Base-by-base conservation (phyloP, 768 basidiomycete genomes). In the Rhodotorula kratochvilovae region DNA sequence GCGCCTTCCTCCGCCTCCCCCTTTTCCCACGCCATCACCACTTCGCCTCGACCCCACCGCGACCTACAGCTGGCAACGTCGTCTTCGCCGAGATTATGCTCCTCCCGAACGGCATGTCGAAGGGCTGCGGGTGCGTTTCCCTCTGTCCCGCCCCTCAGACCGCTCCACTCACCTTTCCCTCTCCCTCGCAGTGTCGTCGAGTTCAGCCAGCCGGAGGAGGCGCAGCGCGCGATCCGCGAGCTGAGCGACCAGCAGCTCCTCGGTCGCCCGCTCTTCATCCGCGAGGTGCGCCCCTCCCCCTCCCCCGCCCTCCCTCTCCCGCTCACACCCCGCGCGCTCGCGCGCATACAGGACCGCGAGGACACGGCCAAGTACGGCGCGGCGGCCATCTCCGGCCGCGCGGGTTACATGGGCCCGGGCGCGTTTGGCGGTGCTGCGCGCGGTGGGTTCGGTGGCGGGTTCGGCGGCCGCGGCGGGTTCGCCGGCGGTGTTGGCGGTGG, bases 41-140 rank as follows among this genome's bases (percentile, higher is more conserved):
- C 46, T 21, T 25, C 23, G 17, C 42, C 33, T 35, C 33, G 15
- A 23, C 54, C 45, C 62, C 1, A 25, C 25, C 58, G 19, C 55
- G 17, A 25, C 35, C 56, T 45, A 74, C 88, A 95, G 95, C 92
- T 88, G 95, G 95, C 86, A 93, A 94, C 85, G 94, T 97, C 80
- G 89, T 95, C 82, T 99, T 99, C 87, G 91, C 95, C 86, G 95
- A 99, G 88, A 92, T 99, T 77, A 87, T 99, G 79, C 85, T 93
- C 77, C 96, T 96, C 12, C 95, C 95, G 25, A 94, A 90, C 31
- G 95, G 95, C 42, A 87, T 95, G 65, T 97, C 94, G 35, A 99
- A 99, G 81, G 95, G 95, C 80, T 99, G 95, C 88, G 95, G 95
- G 96, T 97, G 78, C 82, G 94, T 86, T 13, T 7, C 31, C 53